phyloP scores from a whole-genome alignment of 352 stramenopile genomes.

The Phytophthora hibernalis region DNA sequence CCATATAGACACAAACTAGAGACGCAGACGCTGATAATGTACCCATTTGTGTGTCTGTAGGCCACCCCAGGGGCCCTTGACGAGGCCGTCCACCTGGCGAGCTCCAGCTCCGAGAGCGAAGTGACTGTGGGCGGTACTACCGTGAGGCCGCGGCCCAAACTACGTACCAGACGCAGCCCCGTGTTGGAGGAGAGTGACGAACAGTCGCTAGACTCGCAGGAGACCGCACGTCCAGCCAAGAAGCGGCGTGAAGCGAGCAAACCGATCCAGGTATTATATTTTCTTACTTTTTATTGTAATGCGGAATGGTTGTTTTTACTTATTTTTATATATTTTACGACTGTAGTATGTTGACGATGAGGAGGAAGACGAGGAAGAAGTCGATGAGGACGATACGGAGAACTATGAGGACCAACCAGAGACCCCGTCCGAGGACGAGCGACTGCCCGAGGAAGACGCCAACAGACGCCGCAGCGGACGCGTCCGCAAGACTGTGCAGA shows the following conservation, averaged over 20 bases:
- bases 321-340: constrained; percentile 21
- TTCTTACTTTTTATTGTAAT: constrained; percentile 21
- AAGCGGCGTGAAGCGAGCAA: constrained; percentile 29
- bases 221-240: constrained; percentile 33
- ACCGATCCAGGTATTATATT: constrained; percentile 32
- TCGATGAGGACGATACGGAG: constrained; percentile 44
- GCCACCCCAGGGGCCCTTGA: constrained; percentile 2
- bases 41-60: constrained; percentile 13
- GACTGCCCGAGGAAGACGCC: constrained; percentile 26
- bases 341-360: constrained; percentile 24
- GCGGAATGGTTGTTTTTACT: constrained; percentile 9
- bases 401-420: constrained; percentile 51
- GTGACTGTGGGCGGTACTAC: constrained; percentile 13
- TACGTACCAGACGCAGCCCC: constrained; percentile 41
- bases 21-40: neutral
- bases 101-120: constrained; percentile 41
- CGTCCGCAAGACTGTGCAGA: constrained; percentile 34
- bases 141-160: constrained; percentile 48
- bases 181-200: constrained; percentile 15
- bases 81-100: constrained; percentile 32
- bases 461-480: constrained; percentile 51
- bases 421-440: constrained; percentile 36
- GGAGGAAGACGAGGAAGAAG: constrained; percentile 32
- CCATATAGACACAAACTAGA: neutral
- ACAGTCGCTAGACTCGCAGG: constrained; percentile 20